Evolutionary conservation across 805 yeast species (phyloP).

Genomic region (Kodamaea laetipori): DNA sequence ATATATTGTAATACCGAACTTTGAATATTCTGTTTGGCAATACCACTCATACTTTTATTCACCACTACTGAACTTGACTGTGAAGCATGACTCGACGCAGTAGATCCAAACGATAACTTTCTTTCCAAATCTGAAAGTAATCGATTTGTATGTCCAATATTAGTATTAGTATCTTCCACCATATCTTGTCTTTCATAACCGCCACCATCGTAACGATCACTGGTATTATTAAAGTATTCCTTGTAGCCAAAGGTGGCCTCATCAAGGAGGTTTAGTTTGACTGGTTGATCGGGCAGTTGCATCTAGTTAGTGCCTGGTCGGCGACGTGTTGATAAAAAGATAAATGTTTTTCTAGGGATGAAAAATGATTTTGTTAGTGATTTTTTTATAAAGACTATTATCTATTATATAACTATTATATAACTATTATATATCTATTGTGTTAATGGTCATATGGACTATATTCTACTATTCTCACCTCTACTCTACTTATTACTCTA

Average conservation of each 20-base stretch:
- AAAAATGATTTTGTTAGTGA: no score
- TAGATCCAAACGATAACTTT: slow-evolving; percentile 33
- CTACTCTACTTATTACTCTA: no score
- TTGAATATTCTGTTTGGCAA: slow-evolving; percentile 31
- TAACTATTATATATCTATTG: no score
- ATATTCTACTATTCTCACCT: no score
- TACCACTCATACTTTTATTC: slow-evolving; percentile 20
- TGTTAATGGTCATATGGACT: no score
- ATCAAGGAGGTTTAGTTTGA: slow-evolving; percentile 10
- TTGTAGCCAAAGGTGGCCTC: slow-evolving; percentile 10
- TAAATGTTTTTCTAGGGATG: slow-evolving; percentile 2
- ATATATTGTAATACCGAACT: slow-evolving; percentile 40
- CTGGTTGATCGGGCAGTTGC: slow-evolving; percentile 7
- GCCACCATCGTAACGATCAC: neutral
- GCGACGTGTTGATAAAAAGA: slow-evolving; percentile 4
- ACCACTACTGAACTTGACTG: slow-evolving; percentile 20
- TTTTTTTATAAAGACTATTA: no score
- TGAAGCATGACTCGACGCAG: slow-evolving; percentile 30
- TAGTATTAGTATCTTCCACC: slow-evolving; percentile 2
- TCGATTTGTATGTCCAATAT: slow-evolving; percentile 23
- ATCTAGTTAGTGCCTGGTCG: slow-evolving; percentile 1
- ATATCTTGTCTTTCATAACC: neutral
- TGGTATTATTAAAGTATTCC: slow-evolving; percentile 8
- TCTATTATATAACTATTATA: no score
- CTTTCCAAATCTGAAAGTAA: slow-evolving; percentile 35